A percentile compares a stretch with the other conserved stretches of the same genome.
Evolutionary conservation across 202 grass and related monocot genomes (phyloP).

Genomic region (Schoenoplectus triqueter): DNA sequence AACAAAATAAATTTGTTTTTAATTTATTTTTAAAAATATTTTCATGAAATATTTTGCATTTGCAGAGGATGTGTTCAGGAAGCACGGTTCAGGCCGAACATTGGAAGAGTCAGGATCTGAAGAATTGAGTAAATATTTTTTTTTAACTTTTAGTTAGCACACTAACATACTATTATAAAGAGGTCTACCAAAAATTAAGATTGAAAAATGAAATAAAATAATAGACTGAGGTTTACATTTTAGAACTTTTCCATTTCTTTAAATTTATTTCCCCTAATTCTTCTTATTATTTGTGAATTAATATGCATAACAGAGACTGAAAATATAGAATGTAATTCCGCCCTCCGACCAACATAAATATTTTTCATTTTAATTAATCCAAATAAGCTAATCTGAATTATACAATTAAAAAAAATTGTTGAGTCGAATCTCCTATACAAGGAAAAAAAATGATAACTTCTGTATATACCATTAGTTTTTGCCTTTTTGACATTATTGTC

Average conservation of each 20-base stretch:
- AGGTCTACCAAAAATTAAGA: background rate
- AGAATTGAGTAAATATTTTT: background rate
- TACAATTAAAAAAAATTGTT: too few relatives aligned
- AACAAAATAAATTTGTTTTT: background rate
- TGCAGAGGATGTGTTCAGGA: slow-evolving; percentile 63
- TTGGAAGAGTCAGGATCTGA: slow-evolving; percentile 58
- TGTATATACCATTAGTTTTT: too few relatives aligned
- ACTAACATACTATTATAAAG: background rate
- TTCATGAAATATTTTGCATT: background rate
- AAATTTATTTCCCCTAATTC: background rate
- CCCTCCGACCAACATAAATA: too few relatives aligned
- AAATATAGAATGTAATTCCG: background rate
- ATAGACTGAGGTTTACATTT: background rate
- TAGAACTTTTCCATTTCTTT: background rate
- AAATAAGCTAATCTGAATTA: too few relatives aligned
- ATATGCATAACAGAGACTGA: background rate
- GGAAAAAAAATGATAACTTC: too few relatives aligned
- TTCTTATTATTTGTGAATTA: background rate
- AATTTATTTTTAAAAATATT: background rate
- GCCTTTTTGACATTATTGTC: too few relatives aligned
- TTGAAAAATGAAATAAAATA: background rate
- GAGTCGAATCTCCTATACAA: too few relatives aligned
- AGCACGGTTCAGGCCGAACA: slow-evolving; percentile 53
- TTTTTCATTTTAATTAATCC: too few relatives aligned
- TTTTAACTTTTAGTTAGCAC: background rate